Conservation (phyloP, 768 basidiomycete genomes). For the Coprinopsis strossmayeri region DNA sequence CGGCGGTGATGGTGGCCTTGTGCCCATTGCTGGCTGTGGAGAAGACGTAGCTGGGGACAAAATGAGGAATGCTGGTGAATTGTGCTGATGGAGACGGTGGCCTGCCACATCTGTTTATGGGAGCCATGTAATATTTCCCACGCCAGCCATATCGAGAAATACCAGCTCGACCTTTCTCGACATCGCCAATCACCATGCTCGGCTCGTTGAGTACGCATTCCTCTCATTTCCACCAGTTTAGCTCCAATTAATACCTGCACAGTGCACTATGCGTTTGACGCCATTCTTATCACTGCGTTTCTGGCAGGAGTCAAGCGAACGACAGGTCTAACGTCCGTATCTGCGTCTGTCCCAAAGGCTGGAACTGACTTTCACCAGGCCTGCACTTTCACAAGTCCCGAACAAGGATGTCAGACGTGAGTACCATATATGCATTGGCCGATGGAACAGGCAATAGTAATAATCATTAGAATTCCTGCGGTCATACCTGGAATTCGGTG, state of each 20-base stretch:
- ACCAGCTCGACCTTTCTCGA: background rate
- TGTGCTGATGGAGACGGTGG: background rate
- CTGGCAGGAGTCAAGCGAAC: constrained; percentile 81
- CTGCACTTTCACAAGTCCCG: constrained; percentile 66
- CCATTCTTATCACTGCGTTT: constrained; percentile 70
- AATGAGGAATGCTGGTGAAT: background rate
- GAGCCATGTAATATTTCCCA: background rate
- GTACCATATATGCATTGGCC: constrained; percentile 21
- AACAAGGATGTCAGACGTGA: constrained; percentile 87
- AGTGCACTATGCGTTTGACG: constrained; percentile 72
- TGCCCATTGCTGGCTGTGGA: constrained; percentile 24
- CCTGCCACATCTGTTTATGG: constrained; percentile 9
- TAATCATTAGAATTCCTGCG: constrained; percentile 58
- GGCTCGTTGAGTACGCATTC: constrained; percentile 44
- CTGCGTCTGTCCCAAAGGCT: background rate
- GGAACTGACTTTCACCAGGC: constrained; percentile 34
- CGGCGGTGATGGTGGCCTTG: constrained; percentile 39
- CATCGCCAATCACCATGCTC: constrained; percentile 41
- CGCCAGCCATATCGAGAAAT: background rate
- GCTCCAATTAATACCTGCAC: constrained; percentile 12
- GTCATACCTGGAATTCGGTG: constrained; percentile 78
- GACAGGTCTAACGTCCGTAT: constrained; percentile 77
- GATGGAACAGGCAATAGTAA: too few relatives aligned
- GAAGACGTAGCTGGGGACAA: constrained; percentile 8
- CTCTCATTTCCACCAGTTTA: background rate